Conservation (phyloP, 768 basidiomycete genomes). For the Kwoniella dendrophila region DNA sequence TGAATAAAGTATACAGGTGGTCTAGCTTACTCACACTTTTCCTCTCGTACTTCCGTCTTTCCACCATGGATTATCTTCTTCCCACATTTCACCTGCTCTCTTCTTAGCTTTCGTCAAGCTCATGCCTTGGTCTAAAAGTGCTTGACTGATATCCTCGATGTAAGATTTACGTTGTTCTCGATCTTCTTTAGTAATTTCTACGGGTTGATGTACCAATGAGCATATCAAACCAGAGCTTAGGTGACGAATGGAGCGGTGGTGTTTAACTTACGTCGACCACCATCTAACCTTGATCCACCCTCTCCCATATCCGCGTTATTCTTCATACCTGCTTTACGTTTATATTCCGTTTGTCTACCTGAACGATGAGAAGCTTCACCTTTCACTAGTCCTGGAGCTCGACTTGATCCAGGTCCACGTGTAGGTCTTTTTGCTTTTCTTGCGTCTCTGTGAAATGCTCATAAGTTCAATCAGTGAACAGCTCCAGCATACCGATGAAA, state of each 20-base stretch:
- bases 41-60: constrained; percentile 44
- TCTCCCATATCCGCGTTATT: constrained; percentile 46
- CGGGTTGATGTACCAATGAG: neutral
- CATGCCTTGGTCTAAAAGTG: constrained; percentile 29
- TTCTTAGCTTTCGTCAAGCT: constrained; percentile 37
- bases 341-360: constrained; percentile 54
- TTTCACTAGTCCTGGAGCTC: constrained; percentile 33
- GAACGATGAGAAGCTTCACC: constrained; percentile 47
- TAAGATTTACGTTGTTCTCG: constrained; percentile 30
- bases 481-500: neutral
- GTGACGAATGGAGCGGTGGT: neutral
- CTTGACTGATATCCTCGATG: constrained; percentile 29
- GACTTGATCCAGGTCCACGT: constrained; percentile 30
- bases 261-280: constrained; percentile 33
- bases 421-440: constrained; percentile 35
- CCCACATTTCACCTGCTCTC: constrained; percentile 35
- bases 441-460: constrained; percentile 28
- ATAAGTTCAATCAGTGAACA: neutral
- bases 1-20: neutral
- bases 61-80: constrained; percentile 45
- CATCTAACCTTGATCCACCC: constrained; percentile 37
- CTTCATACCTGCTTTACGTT: constrained; percentile 43
- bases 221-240: neutral
- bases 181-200: constrained; percentile 49
- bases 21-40: constrained; percentile 42